A percentile compares a stretch with the other conserved stretches of the same genome.
Conservation (phyloP, 2,329 filamentous ascomycete genomes). For the Periglandula ipomoeae region DNA sequence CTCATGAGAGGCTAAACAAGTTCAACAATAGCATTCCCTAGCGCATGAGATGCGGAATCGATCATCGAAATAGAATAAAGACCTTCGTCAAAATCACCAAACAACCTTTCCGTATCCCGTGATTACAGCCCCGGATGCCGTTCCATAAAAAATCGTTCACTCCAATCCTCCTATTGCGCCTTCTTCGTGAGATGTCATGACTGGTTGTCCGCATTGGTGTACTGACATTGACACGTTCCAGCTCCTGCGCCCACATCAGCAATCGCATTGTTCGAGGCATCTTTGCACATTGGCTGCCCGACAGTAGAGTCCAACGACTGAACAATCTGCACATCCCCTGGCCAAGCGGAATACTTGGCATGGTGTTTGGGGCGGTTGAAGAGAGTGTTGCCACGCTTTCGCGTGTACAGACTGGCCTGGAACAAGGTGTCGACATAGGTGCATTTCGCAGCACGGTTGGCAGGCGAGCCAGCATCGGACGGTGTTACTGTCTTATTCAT, state of each 20-base stretch:
- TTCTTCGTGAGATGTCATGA: not conserved
- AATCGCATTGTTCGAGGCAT: slow-evolving; percentile 25
- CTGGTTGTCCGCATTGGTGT: slow-evolving; percentile 18
- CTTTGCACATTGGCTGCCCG: slow-evolving; percentile 45
- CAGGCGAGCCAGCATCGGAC: slow-evolving; percentile 28
- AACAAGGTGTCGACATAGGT: slow-evolving; percentile 48
- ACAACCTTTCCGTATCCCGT: too few species aligned
- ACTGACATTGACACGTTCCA: slow-evolving; percentile 29
- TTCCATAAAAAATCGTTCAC: too few species aligned
- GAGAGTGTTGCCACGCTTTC: slow-evolving; percentile 18
- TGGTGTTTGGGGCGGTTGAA: slow-evolving; percentile 10
- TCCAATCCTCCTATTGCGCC: not conserved
- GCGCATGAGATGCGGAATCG: too few species aligned
- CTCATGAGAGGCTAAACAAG: too few species aligned
- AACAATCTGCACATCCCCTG: slow-evolving; percentile 46
- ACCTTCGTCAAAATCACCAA: too few species aligned
- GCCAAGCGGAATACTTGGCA: slow-evolving; percentile 33
- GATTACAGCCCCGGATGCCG: too few species aligned
- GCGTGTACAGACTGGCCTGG: slow-evolving; percentile 51
- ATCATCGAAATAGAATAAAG: too few species aligned
- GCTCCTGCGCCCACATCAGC: slow-evolving; percentile 26
- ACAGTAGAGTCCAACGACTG: slow-evolving; percentile 33
- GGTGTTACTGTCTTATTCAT: slow-evolving; percentile 45
- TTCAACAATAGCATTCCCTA: too few species aligned
- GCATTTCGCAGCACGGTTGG: slow-evolving; percentile 42